phyloP scores from a whole-genome alignment of 441 rosid genomes.

The Syzygium syzygioides region DNA sequence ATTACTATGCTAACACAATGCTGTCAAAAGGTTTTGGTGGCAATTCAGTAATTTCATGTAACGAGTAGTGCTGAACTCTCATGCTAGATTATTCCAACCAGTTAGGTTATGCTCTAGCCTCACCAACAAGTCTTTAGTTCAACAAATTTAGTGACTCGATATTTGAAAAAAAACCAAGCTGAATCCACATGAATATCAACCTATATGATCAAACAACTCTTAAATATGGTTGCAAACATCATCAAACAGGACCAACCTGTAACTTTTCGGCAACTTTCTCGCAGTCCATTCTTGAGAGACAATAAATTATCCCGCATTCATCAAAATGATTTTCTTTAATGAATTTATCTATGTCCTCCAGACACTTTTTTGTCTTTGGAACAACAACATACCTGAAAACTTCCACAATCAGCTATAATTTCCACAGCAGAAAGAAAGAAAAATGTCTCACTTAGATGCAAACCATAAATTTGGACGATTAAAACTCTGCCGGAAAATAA shows the following conservation, averaged over 20 bases:
- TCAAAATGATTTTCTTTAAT: conserved; percentile 80
- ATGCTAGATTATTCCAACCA: not conserved
- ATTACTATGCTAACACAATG: not conserved
- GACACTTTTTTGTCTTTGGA: conserved; percentile 83
- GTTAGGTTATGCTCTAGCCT: not conserved
- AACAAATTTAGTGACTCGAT: not conserved
- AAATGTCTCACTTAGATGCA: conserved; percentile 10
- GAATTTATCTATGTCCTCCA: conserved; percentile 87
- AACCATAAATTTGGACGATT: conserved; percentile 90
- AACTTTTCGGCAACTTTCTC: conserved; percentile 87
- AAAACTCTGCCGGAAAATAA: conserved; percentile 92
- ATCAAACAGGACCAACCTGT: conserved; percentile 47
- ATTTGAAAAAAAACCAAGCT: not conserved
- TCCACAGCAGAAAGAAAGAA: conserved; percentile 19
- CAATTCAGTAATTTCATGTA: not conserved
- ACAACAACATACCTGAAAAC: conserved; percentile 71
- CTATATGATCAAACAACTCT: not conserved
- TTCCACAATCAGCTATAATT: conserved; percentile 7
- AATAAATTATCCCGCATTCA: conserved; percentile 96
- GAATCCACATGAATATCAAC: not conserved
- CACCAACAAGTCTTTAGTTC: not conserved
- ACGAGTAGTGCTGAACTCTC: not conserved
- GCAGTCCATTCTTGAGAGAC: conserved; percentile 96
- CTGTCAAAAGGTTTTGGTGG: not conserved
- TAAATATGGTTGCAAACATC: not conserved